A percentile compares a stretch with the other conserved stretches of the same genome.
These are phyloP conservation scores for Hansfordia pulvinata DNA, from an alignment of 2,329 filamentous ascomycete genomes.

Conservation along the genomic window DNA sequence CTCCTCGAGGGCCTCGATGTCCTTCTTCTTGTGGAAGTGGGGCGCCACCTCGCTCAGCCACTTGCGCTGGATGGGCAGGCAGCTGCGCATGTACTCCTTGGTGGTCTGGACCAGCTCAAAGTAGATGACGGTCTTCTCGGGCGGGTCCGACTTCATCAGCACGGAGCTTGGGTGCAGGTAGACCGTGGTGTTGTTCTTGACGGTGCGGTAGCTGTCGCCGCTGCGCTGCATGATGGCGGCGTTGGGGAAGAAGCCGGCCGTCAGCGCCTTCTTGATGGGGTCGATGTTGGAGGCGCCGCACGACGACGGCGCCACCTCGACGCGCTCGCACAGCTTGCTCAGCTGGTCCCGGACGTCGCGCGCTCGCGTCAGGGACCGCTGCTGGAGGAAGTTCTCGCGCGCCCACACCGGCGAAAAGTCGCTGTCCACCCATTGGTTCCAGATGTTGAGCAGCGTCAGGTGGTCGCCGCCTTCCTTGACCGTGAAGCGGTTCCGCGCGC, in stretches of 20 bases:
- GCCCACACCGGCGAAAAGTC: slow-evolving; percentile 84
- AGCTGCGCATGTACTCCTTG: slow-evolving; percentile 87
- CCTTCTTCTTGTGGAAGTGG: slow-evolving; percentile 88
- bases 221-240: slow-evolving; percentile 71
- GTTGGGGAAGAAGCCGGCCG: slow-evolving; percentile 89
- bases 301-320: slow-evolving; percentile 64
- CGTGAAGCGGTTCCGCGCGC: slow-evolving; percentile 77
- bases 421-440: slow-evolving; percentile 87
- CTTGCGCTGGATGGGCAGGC: slow-evolving; percentile 69
- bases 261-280: slow-evolving; percentile 78
- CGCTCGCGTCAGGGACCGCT: slow-evolving; percentile 75
- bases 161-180: slow-evolving; percentile 86
- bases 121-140: slow-evolving; percentile 72
- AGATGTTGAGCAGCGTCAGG: slow-evolving; percentile 78
- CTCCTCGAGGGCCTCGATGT: slow-evolving; percentile 70
- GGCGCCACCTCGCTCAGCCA: slow-evolving; percentile 87
- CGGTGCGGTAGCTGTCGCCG: slow-evolving; percentile 78
- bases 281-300: slow-evolving; percentile 58
- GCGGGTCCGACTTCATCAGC: slow-evolving; percentile 64
- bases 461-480: slow-evolving; percentile 87
- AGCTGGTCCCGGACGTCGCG: slow-evolving; percentile 90
- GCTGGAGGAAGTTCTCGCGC: slow-evolving; percentile 86
- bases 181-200: slow-evolving; percentile 81
- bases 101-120: slow-evolving; percentile 70
- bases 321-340: slow-evolving; percentile 80